phyloP scores from a whole-genome alignment of 495 filamentous ascomycete genomes.

The Xylaria telfairii region DNA sequence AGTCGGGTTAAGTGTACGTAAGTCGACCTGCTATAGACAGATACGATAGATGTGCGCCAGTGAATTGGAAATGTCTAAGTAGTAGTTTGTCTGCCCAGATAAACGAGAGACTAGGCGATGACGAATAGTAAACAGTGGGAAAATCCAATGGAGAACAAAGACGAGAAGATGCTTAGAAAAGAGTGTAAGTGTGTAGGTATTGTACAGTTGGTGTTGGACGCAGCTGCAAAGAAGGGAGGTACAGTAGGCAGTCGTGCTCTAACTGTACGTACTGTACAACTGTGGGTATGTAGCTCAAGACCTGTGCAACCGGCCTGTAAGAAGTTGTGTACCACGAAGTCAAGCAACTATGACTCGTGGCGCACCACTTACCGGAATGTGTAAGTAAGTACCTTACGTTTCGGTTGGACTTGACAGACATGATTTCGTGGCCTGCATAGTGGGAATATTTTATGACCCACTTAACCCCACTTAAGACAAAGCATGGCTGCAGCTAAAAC shows the following conservation, averaged over 20 bases:
- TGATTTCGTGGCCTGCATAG: not conserved
- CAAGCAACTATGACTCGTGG: not conserved
- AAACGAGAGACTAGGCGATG: constrained; percentile 22
- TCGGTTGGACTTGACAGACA: not conserved
- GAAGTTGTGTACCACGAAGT: not conserved
- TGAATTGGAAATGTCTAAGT: not conserved
- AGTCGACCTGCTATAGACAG: not conserved
- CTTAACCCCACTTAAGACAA: not conserved
- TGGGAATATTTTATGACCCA: not conserved
- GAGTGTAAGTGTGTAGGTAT: no score
- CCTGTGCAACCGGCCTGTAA: not conserved
- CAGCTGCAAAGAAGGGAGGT: not conserved
- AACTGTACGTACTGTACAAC: not conserved
- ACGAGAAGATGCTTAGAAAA: constrained; percentile 1
- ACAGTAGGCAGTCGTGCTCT: not conserved
- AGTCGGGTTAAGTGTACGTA: not conserved
- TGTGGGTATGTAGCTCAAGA: not conserved
- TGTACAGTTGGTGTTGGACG: not conserved
- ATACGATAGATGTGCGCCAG: not conserved
- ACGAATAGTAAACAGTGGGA: not conserved
- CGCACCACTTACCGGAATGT: no score
- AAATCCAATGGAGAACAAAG: not conserved
- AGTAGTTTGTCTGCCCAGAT: constrained; percentile 13
- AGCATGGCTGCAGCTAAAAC: constrained; percentile 1
- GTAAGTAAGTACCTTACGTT: not conserved